Base-by-base conservation (phyloP, 176 grass and related monocot species). In the Saccharum officinarum region DNA sequence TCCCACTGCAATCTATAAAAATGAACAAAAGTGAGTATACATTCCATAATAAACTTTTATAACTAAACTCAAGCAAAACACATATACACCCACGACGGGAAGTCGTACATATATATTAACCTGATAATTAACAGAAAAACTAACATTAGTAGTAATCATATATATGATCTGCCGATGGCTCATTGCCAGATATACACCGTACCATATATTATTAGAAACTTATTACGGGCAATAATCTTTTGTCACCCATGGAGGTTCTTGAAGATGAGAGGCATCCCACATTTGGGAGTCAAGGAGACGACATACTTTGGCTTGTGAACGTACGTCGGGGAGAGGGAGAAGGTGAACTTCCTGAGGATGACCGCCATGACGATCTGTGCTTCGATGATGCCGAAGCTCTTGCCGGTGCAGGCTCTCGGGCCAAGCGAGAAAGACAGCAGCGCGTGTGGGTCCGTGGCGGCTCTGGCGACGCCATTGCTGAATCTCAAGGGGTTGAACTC, bases 401-500 rank as follows among this genome's bases (percentile, higher is more conserved):
- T 86, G 10, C 91, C 89, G 1, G 77, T 83, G 86, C 94, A 96
- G 1, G 25, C 62, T 8, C 94, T 86, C 0, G 88, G 86, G 0
- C 91, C 94, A 0, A 74, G 20, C 0, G 90, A 86, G 79, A 95
- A 95, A 0, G 91, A 40, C 9, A 93, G 72, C 22, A 91, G 30
- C 13, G 90, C 71, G 22, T 55, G 78, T 0, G 83, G 77, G n/a
- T 87, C 59, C 39, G 74, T 82, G 13, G 85, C 78, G 2, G 88
- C 88, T 17, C 57, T 82, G 0, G 71, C 37, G 14, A 75, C 7
- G 12, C 83, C 88, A 1, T 83, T 87, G 41, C 69, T n/a, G 34
- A 95, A 93, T 17, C 91, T 83, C 31, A 78, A 20, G 3, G 90
- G 94, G 77, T 95, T 91, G 80, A 93, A 95, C 22, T 89, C 60